A percentile compares a stretch with the other conserved stretches of the same genome.
phyloP scores from a whole-genome alignment of 1,284 basidiomycete species.

The Moniliella sp. region DNA sequence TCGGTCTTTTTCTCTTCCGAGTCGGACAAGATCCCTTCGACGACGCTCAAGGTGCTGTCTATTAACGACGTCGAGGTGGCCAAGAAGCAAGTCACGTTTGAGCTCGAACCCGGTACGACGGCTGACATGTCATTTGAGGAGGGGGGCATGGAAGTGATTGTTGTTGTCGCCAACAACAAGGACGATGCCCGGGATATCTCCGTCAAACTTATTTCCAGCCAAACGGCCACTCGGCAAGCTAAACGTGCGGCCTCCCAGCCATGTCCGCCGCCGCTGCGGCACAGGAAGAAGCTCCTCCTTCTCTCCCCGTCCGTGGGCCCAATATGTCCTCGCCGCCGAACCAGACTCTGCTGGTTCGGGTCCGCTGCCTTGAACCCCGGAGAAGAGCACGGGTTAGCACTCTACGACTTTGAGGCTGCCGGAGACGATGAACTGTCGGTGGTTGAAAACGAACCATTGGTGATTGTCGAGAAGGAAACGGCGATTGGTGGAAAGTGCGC shows the following conservation, averaged over 20 bases:
- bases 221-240: conserved; percentile 8
- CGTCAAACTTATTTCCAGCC: conserved; percentile 19
- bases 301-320: no score
- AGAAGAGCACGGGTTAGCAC: conserved; percentile 38
- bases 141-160: conserved; percentile 8
- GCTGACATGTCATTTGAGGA: conserved; percentile 10
- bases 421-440: conserved; percentile 85
- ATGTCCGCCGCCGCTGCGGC: conserved; percentile 1
- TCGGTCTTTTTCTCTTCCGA: conserved; percentile 31
- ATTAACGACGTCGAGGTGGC: conserved; percentile 16
- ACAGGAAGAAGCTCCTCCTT: conserved; percentile 1
- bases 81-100: conserved; percentile 26
- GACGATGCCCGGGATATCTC: conserved; percentile 21
- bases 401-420: conserved; percentile 84
- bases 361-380: neutral
- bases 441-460: conserved; percentile 57
- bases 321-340: conserved; percentile 8
- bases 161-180: conserved; percentile 22
- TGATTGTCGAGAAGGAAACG: conserved; percentile 63
- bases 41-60: conserved; percentile 20
- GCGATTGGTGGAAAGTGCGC: conserved; percentile 95
- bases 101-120: conserved; percentile 10
- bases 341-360: neutral
- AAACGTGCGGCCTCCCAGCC: neutral
- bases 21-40: conserved; percentile 28